Conservation (phyloP, 108 stramenopile species). For the Epipyxis sp. region DNA sequence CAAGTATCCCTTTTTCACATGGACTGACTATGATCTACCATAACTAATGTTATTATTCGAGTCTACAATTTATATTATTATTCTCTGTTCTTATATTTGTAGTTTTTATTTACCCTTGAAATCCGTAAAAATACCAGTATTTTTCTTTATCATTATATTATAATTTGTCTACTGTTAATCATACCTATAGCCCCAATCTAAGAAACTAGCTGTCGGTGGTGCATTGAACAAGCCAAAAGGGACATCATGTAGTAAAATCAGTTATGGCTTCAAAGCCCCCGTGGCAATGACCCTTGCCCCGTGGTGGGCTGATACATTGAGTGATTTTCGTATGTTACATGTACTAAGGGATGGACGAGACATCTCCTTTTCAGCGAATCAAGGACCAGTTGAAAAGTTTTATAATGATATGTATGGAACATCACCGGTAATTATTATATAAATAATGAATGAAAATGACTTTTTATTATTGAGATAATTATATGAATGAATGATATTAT, state of each 20-base stretch:
- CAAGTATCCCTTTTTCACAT: too few species aligned
- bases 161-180: too few species aligned
- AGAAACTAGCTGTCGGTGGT: conserved; percentile 29
- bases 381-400: conserved; percentile 69
- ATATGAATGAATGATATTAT: neutral
- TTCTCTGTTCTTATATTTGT: too few species aligned
- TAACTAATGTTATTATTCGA: too few species aligned
- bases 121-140: too few species aligned
- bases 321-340: conserved; percentile 51
- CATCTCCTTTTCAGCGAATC: conserved; percentile 66
- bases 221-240: neutral
- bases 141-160: too few species aligned
- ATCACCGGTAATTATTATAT: too few species aligned
- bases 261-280: conserved; percentile 69
- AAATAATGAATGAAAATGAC: too few species aligned
- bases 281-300: conserved; percentile 69
- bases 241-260: conserved; percentile 32
- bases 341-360: conserved; percentile 76
- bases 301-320: conserved; percentile 44
- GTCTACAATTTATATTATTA: too few species aligned
- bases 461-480: too few species aligned
- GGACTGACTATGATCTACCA: too few species aligned
- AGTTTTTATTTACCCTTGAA: too few species aligned
- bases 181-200: conserved; percentile 15
- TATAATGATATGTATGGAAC: conserved; percentile 36